phyloP scores from a whole-genome alignment of 768 basidiomycete species.

The Boletus rubescentipes region DNA sequence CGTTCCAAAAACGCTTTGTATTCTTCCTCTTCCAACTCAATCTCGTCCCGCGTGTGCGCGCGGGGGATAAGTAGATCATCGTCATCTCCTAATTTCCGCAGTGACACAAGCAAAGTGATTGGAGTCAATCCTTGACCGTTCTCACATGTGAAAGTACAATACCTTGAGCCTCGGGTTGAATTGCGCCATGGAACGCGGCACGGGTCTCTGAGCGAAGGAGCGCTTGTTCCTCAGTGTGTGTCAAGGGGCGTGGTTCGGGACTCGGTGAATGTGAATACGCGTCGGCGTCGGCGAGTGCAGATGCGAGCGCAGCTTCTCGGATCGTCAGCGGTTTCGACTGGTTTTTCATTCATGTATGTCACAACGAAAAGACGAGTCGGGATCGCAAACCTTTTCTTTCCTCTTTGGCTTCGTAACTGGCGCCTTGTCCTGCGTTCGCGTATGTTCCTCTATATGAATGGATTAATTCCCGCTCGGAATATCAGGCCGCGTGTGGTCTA shows the following conservation, averaged over 20 bases:
- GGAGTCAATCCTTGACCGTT: neutral
- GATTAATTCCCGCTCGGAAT: neutral
- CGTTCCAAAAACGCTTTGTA: slow-evolving; percentile 80
- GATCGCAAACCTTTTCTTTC: slow-evolving; percentile 51
- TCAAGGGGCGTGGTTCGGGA: slow-evolving; percentile 48
- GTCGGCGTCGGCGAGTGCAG: slow-evolving; percentile 48
- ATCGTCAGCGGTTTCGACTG: slow-evolving; percentile 74
- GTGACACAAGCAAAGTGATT: neutral
- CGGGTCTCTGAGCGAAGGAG: slow-evolving; percentile 79
- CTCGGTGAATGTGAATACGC: slow-evolving; percentile 59
- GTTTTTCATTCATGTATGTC: neutral
- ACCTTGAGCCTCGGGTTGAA: slow-evolving; percentile 19
- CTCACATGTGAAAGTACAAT: neutral
- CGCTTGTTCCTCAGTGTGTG: slow-evolving; percentile 78
- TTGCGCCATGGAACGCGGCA: slow-evolving; percentile 67
- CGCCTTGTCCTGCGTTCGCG: slow-evolving; percentile 36
- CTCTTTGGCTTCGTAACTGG: slow-evolving; percentile 25
- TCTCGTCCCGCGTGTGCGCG: slow-evolving; percentile 76
- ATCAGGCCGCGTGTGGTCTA: neutral
- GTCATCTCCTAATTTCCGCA: slow-evolving; percentile 41
- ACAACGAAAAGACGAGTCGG: neutral
- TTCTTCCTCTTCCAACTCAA: slow-evolving; percentile 77
- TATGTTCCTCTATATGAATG: slow-evolving; percentile 59
- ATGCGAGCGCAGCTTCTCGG: slow-evolving; percentile 68
- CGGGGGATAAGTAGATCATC: slow-evolving; percentile 73